Evolutionary conservation across 306 rosid genomes (phyloP), one percentile per base, ranked within the genome.

Genomic region (Oxytropis ochrocephala): DNA sequence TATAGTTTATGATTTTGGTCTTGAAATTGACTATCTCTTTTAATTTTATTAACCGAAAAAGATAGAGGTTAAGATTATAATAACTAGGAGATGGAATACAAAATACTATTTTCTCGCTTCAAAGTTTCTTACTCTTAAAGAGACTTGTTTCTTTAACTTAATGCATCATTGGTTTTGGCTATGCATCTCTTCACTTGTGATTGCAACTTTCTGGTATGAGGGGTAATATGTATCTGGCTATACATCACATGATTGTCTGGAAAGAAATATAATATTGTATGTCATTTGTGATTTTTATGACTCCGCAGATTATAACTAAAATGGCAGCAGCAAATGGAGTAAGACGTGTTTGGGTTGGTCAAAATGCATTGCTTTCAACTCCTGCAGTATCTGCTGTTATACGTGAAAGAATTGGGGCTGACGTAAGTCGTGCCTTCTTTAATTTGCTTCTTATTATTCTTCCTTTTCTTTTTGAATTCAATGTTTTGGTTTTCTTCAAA

Each of bases 301-400:
- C 51, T 64, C 75, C 61, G 74, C 90, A 94, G 99, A 89, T 91
- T 67, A 95, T 95, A 30, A 85, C 79, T 54, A 95, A 91, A 82
- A 80, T 95, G 92, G 78, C 97, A 55, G 99, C 99, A 39, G 99
- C 87, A 52, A 95, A 91, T 85, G 97, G 99, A 36, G 95, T 89
- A 33, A 88, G 96, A 48, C 85, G 96, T 70, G 75, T 91, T 81
- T 95, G 97, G 96, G 76, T 95, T 54, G 99, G 99, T 71, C 95
- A 85, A 76, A 95, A 95, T 80, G 96, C 92, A 47, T 79, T 95
- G 87, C 99, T 95, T 54, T 95, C 99, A 12, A 95, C 99, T 80
- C 99, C 99, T 81, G 99, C 99, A 36, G 99, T 95, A 46, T 95
- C 97, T 32, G 96, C 89, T 72, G 96, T 95, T 16, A 86, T 95